These are phyloP conservation scores for Ophiostoma sp. DNA, from an alignment of 2,329 filamentous ascomycete genomes.

Conservation along the genomic window DNA sequence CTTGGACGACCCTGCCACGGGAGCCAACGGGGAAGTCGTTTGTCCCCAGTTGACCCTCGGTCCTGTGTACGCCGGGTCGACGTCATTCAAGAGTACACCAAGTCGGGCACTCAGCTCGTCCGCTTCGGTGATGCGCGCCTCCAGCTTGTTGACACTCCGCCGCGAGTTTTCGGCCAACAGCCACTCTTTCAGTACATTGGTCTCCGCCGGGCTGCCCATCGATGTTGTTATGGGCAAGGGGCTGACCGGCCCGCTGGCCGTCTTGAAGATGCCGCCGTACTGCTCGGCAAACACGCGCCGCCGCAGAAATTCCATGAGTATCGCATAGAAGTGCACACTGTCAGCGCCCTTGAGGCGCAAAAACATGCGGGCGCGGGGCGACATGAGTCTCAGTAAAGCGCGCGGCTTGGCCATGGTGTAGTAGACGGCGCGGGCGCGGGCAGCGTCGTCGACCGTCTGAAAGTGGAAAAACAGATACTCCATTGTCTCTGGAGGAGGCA, in stretches of 20 bases:
- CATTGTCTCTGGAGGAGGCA: too few relatives aligned
- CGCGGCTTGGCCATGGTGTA: not conserved
- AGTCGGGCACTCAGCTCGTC: not conserved
- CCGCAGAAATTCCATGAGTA: constrained; percentile 11
- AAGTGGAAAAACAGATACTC: too few relatives aligned
- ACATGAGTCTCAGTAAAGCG: not conserved
- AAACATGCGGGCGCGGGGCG: constrained; percentile 13
- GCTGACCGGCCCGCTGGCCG: not conserved
- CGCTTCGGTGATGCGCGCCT: not conserved
- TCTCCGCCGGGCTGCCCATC: not conserved
- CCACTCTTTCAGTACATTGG: not conserved
- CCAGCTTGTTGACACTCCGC: not conserved
- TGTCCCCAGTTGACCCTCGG: not conserved
- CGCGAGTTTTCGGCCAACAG: not conserved
- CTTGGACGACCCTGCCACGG: too few relatives aligned
- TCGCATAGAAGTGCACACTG: constrained; percentile 10
- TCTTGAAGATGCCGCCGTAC: constrained; percentile 8
- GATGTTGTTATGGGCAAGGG: not conserved
- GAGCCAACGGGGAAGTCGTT: too few relatives aligned
- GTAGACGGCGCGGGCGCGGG: not conserved
- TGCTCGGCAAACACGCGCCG: not conserved
- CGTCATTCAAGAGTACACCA: not conserved
- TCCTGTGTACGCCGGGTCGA: not conserved
- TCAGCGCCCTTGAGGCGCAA: not conserved
- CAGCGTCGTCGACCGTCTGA: too few relatives aligned